phyloP scores from a whole-genome alignment of 78 protist species.

The Capsaspora owczarzaki region DNA sequence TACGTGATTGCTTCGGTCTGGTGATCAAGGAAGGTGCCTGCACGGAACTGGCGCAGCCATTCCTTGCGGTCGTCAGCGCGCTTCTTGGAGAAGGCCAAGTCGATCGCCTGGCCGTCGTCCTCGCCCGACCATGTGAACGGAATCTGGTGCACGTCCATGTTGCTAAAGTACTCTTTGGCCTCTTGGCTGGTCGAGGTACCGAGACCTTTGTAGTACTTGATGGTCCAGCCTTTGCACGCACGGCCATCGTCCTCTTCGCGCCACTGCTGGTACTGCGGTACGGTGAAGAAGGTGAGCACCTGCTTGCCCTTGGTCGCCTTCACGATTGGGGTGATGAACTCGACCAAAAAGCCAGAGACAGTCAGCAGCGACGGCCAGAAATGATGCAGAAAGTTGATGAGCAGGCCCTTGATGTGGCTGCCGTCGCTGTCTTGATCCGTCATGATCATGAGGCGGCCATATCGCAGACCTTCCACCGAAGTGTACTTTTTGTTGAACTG shows the following conservation, averaged over 20 bases:
- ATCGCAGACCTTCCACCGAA: slow-evolving; percentile 64
- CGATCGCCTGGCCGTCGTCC: slow-evolving; percentile 58
- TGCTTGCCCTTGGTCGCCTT: slow-evolving; percentile 56
- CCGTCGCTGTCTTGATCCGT: slow-evolving; percentile 99
- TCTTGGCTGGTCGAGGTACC: slow-evolving; percentile 90
- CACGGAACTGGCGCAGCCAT: slow-evolving; percentile 69
- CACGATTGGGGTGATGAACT: slow-evolving; percentile 98
- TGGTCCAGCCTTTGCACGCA: slow-evolving; percentile 37
- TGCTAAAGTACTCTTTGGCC: slow-evolving; percentile 88
- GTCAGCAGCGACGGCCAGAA: slow-evolving; percentile 94
- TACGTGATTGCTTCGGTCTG: not conserved
- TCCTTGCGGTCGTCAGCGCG: slow-evolving; percentile 81
- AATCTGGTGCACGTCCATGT: slow-evolving; percentile 65
- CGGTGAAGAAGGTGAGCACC: slow-evolving; percentile 78
- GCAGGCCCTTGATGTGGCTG: slow-evolving; percentile 99
- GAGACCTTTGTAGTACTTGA: slow-evolving; percentile 97
- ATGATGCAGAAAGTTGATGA: slow-evolving; percentile 91
- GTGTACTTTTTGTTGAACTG: slow-evolving; percentile 55
- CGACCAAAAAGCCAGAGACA: slow-evolving; percentile 75
- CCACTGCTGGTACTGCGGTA: slow-evolving; percentile 86
- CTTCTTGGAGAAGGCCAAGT: slow-evolving; percentile 76
- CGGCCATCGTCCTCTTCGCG: not conserved
- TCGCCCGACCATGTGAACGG: slow-evolving; percentile 50
- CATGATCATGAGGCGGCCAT: slow-evolving; percentile 99
- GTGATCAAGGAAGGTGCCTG: slow-evolving; percentile 51